Percentiles rank a stretch among this genome's conserved stretches.
These are phyloP conservation scores for Striga hermonthica DNA, from an alignment of 305 asterid genomes.

Conservation along the genomic window DNA sequence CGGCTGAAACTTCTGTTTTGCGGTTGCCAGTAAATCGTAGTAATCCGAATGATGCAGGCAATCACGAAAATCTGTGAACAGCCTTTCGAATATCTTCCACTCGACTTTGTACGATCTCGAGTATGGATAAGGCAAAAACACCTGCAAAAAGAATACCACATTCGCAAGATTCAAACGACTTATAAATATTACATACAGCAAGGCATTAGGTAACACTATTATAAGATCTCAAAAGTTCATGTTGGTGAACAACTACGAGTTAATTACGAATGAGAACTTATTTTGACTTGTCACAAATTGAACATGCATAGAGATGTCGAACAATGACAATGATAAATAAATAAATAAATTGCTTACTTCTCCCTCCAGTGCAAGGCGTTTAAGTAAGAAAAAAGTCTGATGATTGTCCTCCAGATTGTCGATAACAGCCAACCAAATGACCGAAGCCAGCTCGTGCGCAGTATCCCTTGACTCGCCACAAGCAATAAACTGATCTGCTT, in stretches of 20 bases:
- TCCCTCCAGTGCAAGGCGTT: conserved; percentile 64
- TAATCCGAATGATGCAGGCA: conserved; percentile 51
- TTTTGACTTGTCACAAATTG: conserved; percentile 2
- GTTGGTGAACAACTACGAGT: too few relatives aligned
- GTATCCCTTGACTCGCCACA: conserved; percentile 64
- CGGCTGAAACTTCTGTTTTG: conserved; percentile 66
- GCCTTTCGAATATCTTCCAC: conserved; percentile 68
- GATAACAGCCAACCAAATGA: conserved; percentile 68
- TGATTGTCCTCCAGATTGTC: conserved; percentile 69
- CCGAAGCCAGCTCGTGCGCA: conserved; percentile 63
- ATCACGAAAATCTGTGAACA: conserved; percentile 72
- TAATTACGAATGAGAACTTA: too few relatives aligned
- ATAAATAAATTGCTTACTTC: conserved; percentile 39
- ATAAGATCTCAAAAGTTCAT: too few relatives aligned
- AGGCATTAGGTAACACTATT: too few relatives aligned
- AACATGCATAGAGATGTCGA: not conserved
- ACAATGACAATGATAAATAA: conserved; percentile 19
- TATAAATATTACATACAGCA: too few relatives aligned
- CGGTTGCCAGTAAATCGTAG: conserved; percentile 54
- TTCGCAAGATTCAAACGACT: not conserved
- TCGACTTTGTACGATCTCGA: conserved; percentile 66
- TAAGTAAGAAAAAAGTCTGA: conserved; percentile 51
- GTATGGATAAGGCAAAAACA: conserved; percentile 60
- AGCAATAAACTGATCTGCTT: conserved; percentile 73
- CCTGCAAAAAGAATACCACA: conserved; percentile 35